These are phyloP conservation scores for Clavariopsis aquatica DNA, from an alignment of 495 filamentous ascomycete species.

Conservation along the genomic window DNA sequence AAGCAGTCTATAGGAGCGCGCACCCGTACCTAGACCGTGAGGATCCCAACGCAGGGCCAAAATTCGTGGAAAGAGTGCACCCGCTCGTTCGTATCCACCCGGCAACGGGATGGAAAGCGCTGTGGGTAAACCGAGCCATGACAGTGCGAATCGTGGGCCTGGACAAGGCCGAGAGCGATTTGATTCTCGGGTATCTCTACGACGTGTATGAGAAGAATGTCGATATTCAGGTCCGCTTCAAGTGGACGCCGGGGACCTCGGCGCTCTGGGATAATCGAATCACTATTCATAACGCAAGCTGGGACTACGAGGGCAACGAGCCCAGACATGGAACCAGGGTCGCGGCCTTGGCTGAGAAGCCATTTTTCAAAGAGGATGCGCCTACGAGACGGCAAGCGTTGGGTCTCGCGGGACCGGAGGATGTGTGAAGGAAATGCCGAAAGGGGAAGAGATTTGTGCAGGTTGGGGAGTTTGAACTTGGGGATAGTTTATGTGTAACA, in stretches of 20 bases:
- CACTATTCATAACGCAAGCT: slow-evolving; percentile 67
- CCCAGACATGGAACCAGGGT: slow-evolving; percentile 66
- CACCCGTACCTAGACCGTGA: slow-evolving; percentile 64
- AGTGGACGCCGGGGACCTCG: slow-evolving; percentile 62
- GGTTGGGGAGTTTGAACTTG: too few species aligned
- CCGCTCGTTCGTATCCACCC: slow-evolving; percentile 71
- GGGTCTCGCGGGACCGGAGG: slow-evolving; percentile 44
- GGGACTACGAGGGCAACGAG: slow-evolving; percentile 65
- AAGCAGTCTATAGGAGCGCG: slow-evolving; percentile 66
- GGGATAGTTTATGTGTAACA: too few species aligned
- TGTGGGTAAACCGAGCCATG: slow-evolving; percentile 70
- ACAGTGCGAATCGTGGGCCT: slow-evolving; percentile 65
- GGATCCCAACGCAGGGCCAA: slow-evolving; percentile 61
- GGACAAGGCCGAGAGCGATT: slow-evolving; percentile 64
- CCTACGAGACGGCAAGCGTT: slow-evolving; percentile 61
- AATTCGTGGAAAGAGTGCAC: slow-evolving; percentile 65
- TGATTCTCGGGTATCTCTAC: slow-evolving; percentile 67
- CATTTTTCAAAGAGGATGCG: slow-evolving; percentile 61
- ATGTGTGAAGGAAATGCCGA: slow-evolving; percentile 4
- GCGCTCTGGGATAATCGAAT: slow-evolving; percentile 69
- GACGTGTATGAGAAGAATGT: slow-evolving; percentile 66
- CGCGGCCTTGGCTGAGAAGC: slow-evolving; percentile 67
- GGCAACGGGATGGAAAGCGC: slow-evolving; percentile 68
- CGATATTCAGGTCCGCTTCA: slow-evolving; percentile 69
- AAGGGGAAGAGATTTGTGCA: background rate